Base-by-base conservation (phyloP, 495 filamentous ascomycete genomes). In the Penicillium diatomitis region DNA sequence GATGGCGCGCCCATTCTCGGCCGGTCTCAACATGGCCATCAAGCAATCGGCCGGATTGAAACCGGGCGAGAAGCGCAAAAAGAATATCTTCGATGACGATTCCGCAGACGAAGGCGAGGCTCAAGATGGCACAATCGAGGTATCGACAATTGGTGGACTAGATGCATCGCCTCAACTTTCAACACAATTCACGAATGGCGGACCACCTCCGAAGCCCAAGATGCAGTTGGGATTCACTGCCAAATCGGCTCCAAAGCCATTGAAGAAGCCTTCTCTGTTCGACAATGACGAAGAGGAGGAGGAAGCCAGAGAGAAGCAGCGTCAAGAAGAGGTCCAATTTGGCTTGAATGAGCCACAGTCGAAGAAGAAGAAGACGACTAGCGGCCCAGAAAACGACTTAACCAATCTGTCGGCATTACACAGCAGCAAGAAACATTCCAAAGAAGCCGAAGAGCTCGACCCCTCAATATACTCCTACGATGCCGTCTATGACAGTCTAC, bases 381-480 rank as follows among this genome's bases (percentile, higher is more conserved):
- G 41, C 8, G 47, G 29, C 3, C 49, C 46, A 38, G 47, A 28
- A 27, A 53, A 63, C 38, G 55, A 69, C 29, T 78, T 67, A 52
- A 70, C 62, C 12, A 76, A 79, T 46, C 65, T 79, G n/a, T 69
- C 75, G 6, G 65, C 73, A n/a, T 38, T 71, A 31, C 73, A 74
- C 44, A 74, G 65, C 53, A 74, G 66, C 41, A 65, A 59, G 12
- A 69, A 74, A 51, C 73, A 77, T 51, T 63, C 69, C 8, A 58
- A 74, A 45, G 58, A 68, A 41, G 76, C 76, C 2, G 58, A 74
- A 47, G 63, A 68, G 11, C 46, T 77, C 12, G 75, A 79, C 42
- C 70, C 78, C 0, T 69, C 67, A 9, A 75, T 79, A 12, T 80
- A 78, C 63, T 78, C 78, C 49, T 80, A 82, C 57, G 78, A 82